These are phyloP conservation scores for Conticribra weissflogii DNA, from an alignment of 108 stramenopile species.

Conservation along the genomic window DNA sequence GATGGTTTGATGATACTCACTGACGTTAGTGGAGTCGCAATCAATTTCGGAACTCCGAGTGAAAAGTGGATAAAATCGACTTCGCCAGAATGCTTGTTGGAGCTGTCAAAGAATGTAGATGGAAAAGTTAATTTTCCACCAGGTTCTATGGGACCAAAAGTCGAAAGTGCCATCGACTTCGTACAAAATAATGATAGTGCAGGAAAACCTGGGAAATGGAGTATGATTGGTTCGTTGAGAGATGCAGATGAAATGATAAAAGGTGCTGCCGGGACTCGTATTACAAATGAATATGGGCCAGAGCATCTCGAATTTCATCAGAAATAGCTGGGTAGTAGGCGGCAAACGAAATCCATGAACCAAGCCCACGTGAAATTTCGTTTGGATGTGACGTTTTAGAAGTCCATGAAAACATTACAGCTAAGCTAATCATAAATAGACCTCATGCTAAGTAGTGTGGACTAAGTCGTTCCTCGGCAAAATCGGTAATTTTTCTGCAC, in stretches of 20 bases:
- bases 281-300: conserved; percentile 32
- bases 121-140: conserved; percentile 25
- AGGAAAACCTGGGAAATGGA: conserved; percentile 23
- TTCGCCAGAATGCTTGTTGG: conserved; percentile 20
- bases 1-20: conserved; percentile 52
- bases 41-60: conserved; percentile 30
- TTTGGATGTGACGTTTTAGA: no score
- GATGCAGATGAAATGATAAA: conserved; percentile 35
- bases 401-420: no score
- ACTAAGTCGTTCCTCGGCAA: no score
- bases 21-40: conserved; percentile 36
- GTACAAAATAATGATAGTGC: conserved; percentile 10
- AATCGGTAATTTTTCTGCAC: no score
- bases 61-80: conserved; percentile 34
- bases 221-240: conserved; percentile 48
- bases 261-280: conserved; percentile 30
- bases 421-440: no score
- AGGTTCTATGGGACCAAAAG: conserved; percentile 52
- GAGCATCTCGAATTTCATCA: conserved; percentile 40
- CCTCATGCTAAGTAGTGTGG: no score
- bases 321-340: no score
- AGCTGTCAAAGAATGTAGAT: conserved; percentile 6
- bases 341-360: no score
- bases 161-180: conserved; percentile 44
- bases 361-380: no score